Percentiles rank a stretch among this genome's conserved stretches.
These are phyloP conservation scores for Solanum chacoense DNA, from an alignment of 305 asterid genomes.

Conservation along the genomic window DNA sequence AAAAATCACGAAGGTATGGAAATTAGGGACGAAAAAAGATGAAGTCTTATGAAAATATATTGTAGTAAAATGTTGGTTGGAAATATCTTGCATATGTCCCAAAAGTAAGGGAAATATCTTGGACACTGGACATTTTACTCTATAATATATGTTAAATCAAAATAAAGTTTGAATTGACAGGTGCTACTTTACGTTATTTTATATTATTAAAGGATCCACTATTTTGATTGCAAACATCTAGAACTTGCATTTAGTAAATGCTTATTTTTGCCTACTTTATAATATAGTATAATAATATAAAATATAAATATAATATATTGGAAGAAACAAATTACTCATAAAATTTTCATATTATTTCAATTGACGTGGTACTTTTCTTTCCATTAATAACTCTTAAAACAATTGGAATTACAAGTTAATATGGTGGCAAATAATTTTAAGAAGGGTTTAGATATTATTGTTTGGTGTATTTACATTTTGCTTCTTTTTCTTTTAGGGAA, in stretches of 20 bases:
- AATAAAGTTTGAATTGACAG: background rate
- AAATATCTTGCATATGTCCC: background rate
- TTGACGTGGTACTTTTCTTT: background rate
- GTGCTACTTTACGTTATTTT: background rate
- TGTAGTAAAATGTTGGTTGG: background rate
- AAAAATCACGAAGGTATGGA: background rate
- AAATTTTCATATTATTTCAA: background rate
- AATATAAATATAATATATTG: background rate
- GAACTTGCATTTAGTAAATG: background rate
- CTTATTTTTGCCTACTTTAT: background rate
- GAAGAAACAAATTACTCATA: background rate
- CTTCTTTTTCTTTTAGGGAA: background rate
- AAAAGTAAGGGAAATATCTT: background rate
- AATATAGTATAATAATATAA: background rate
- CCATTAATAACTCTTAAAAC: background rate
- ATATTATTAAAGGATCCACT: background rate
- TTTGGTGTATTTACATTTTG: background rate
- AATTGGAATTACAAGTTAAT: background rate
- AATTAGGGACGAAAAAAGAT: background rate
- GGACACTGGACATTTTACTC: background rate
- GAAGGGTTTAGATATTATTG: background rate
- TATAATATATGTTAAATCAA: background rate
- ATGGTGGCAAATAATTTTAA: background rate
- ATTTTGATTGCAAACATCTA: constrained; percentile 1
- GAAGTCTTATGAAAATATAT: background rate